These are phyloP conservation scores for Sporothrix mexicana DNA, from an alignment of 2,329 filamentous ascomycete species.

Conservation along the genomic window DNA sequence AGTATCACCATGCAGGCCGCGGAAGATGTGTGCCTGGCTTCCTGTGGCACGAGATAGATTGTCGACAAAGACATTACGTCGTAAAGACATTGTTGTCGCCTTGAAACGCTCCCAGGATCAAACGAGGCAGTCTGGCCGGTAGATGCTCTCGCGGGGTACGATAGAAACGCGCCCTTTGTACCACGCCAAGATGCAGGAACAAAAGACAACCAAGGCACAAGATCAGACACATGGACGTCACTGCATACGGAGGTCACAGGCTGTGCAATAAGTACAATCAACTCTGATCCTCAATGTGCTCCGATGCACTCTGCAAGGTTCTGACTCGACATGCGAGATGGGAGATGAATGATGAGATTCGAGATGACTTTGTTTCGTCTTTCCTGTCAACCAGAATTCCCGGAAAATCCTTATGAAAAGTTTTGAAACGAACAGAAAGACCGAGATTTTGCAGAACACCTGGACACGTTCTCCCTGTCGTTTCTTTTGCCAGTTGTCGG, in stretches of 20 bases:
- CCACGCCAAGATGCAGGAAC: background rate
- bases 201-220: background rate
- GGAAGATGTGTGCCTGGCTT: background rate
- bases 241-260: background rate
- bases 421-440: background rate
- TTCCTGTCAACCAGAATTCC: too few relatives aligned
- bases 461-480: background rate
- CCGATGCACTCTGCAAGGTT: background rate
- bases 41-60: background rate
- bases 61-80: background rate
- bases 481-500: background rate
- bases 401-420: background rate
- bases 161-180: background rate
- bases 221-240: background rate
- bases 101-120: background rate
- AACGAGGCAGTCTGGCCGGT: background rate
- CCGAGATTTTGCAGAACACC: background rate
- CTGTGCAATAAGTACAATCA: background rate
- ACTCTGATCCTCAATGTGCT: too few relatives aligned
- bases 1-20: background rate
- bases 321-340: background rate
- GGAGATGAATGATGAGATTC: background rate
- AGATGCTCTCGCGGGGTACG: background rate
- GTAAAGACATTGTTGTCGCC: conserved; percentile 15
- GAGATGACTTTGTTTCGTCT: too few relatives aligned